These are phyloP conservation scores for Protea cynaroides DNA, from an alignment of 164 flowering plant genomes.

Conservation along the genomic window DNA sequence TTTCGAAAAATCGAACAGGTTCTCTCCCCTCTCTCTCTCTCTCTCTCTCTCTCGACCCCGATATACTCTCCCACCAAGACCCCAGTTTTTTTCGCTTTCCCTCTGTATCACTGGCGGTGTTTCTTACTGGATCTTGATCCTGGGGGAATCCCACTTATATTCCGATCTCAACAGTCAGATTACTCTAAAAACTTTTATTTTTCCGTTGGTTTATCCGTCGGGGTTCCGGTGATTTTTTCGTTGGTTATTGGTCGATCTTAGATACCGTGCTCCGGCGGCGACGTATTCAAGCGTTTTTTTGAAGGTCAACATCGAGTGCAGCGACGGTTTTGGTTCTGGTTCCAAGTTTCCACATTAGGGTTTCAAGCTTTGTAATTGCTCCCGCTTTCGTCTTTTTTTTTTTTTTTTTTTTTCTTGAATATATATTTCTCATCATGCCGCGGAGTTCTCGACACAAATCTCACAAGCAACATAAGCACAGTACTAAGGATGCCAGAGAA, in stretches of 20 bases:
- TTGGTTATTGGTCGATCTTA: not conserved
- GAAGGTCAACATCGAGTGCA: not conserved
- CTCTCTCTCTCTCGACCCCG: not conserved
- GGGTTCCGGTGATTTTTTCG: not conserved
- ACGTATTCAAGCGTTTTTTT: not conserved
- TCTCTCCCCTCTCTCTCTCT: not conserved
- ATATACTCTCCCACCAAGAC: not conserved
- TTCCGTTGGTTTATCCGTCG: not conserved
- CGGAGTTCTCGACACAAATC: constrained; percentile 60
- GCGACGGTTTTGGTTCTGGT: constrained; percentile 2
- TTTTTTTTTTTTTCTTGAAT: constrained; percentile 2
- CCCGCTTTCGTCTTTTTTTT: not conserved
- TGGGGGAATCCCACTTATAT: not conserved
- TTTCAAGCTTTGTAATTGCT: constrained; percentile 12
- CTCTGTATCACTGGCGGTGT: no score
- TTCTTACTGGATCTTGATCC: constrained; percentile 1
- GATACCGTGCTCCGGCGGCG: not conserved
- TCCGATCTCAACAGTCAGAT: not conserved
- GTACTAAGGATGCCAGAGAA: constrained; percentile 15
- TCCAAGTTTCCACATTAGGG: constrained; percentile 12
- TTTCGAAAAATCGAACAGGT: not conserved
- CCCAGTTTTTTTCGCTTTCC: no score
- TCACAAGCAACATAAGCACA: constrained; percentile 52
- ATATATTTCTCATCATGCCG: constrained; percentile 41
- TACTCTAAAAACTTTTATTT: not conserved